Evolutionary conservation across 805 yeast genomes (phyloP).

Genomic region (Saccharomyces kudriavzevii): DNA sequence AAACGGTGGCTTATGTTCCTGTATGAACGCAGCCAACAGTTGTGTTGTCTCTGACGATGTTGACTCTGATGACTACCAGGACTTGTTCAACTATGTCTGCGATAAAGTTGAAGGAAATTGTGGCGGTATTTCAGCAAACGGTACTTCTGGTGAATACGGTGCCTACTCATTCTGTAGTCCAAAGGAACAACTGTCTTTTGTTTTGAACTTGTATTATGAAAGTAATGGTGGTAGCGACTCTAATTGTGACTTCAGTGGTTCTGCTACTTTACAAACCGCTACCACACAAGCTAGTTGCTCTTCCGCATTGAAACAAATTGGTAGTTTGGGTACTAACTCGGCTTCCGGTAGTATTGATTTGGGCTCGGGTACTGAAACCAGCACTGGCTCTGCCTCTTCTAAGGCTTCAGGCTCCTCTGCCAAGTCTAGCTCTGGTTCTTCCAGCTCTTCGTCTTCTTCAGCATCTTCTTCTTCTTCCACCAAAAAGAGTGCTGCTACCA

Average conservation of each 20-base stretch:
- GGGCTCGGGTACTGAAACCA: slow-evolving; percentile 14
- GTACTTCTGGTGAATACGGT: slow-evolving; percentile 62
- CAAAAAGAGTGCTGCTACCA: slow-evolving; percentile 19
- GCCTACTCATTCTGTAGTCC: slow-evolving; percentile 63
- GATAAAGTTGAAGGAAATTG: slow-evolving; percentile 48
- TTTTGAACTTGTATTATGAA: slow-evolving; percentile 56
- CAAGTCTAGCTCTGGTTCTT: slow-evolving; percentile 8
- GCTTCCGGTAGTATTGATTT: slow-evolving; percentile 36
- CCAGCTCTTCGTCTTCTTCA: slow-evolving; percentile 12
- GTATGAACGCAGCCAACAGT: slow-evolving; percentile 45
- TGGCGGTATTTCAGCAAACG: slow-evolving; percentile 53
- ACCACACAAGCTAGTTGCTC: slow-evolving; percentile 48
- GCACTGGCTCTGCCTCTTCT: slow-evolving; percentile 26
- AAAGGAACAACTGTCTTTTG: slow-evolving; percentile 57
- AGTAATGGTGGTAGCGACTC: slow-evolving; percentile 35
- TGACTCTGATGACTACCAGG: slow-evolving; percentile 47
- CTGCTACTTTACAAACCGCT: slow-evolving; percentile 46
- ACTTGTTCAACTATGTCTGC: slow-evolving; percentile 53
- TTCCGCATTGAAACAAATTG: slow-evolving; percentile 55
- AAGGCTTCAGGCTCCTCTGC: slow-evolving; percentile 25
- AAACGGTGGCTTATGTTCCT: slow-evolving; percentile 51
- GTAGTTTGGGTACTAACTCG: slow-evolving; percentile 58
- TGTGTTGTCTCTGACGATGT: slow-evolving; percentile 59
- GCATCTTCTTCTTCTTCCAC: slow-evolving; percentile 19
- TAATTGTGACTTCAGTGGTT: slow-evolving; percentile 65